Evolutionary conservation across 2,329 filamentous ascomycete genomes (phyloP).

Genomic region (Aaosphaeria pasadenensis): DNA sequence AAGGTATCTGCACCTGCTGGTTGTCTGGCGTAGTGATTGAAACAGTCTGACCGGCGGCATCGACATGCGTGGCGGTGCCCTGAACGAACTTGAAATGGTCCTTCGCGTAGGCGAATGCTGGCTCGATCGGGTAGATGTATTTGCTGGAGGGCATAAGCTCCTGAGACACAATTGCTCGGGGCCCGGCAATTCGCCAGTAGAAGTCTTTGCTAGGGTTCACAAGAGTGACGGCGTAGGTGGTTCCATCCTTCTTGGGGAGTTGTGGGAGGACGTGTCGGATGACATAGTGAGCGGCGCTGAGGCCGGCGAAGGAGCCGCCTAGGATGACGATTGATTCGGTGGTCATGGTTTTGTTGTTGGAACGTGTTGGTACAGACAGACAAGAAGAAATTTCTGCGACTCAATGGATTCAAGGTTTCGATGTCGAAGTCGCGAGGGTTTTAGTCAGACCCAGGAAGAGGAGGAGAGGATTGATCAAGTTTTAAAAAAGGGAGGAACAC

Average conservation of each 20-base stretch:
- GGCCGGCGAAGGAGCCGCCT: conserved; percentile 34
- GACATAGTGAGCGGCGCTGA: conserved; percentile 35
- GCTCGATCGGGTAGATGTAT: conserved; percentile 50
- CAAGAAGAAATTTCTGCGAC: conserved; percentile 1
- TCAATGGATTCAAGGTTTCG: neutral
- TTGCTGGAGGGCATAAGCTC: conserved; percentile 48
- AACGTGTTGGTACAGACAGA: conserved; percentile 1
- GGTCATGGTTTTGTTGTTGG: conserved; percentile 18
- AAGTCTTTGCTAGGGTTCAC: conserved; percentile 55
- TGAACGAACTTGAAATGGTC: conserved; percentile 52
- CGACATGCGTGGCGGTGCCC: conserved; percentile 49
- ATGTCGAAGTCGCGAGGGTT: neutral
- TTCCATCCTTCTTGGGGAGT: conserved; percentile 31
- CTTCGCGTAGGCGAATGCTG: conserved; percentile 51
- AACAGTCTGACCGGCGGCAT: conserved; percentile 46
- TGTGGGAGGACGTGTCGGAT: conserved; percentile 34
- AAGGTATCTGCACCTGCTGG: conserved; percentile 39
- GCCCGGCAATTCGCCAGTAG: conserved; percentile 54
- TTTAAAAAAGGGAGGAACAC: no score
- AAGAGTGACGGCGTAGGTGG: conserved; percentile 52
- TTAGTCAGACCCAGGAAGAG: neutral
- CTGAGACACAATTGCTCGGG: conserved; percentile 52
- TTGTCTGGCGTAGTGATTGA: conserved; percentile 30
- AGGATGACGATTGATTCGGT: conserved; percentile 36
- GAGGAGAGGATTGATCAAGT: no score